Evolutionary conservation across 495 filamentous ascomycete genomes (phyloP).

Genomic region (Penicillium desertorum): DNA sequence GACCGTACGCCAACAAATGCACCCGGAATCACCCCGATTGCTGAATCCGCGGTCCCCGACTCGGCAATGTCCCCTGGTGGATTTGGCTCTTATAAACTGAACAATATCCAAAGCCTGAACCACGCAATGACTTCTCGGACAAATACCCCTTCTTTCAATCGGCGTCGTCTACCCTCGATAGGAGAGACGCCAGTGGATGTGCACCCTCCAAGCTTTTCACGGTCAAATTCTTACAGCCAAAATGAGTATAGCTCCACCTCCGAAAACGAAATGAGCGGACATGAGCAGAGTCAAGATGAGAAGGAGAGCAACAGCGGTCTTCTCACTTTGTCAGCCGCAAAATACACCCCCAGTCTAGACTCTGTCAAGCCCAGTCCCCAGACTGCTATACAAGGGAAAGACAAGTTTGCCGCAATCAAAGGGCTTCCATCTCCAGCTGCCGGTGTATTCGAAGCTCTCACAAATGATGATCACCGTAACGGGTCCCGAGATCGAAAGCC

Average conservation of each 20-base stretch:
- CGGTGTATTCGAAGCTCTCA: constrained; percentile 56
- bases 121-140: constrained; percentile 74
- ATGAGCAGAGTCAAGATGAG: constrained; percentile 35
- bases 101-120: constrained; percentile 54
- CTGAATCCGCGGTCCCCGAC: constrained; percentile 82
- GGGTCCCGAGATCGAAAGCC: constrained; percentile 80
- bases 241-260: constrained; percentile 51
- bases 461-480: constrained; percentile 60
- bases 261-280: constrained; percentile 39
- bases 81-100: constrained; percentile 65
- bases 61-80: constrained; percentile 79
- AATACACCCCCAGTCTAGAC: constrained; percentile 47
- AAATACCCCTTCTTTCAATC: constrained; percentile 66
- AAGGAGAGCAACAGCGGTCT: constrained; percentile 29
- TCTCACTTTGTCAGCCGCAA: constrained; percentile 49
- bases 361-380: constrained; percentile 48
- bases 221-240: constrained; percentile 38
- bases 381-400: constrained; percentile 51
- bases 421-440: constrained; percentile 59
- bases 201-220: constrained; percentile 48
- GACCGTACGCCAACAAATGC: constrained; percentile 75
- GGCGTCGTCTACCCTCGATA: constrained; percentile 77
- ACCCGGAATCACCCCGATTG: constrained; percentile 82
- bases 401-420: constrained; percentile 46
- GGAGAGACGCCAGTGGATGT: constrained; percentile 69